Base-by-base conservation (phyloP, 2,329 filamentous ascomycete genomes). In the Tolypocladium ovalisporum region DNA sequence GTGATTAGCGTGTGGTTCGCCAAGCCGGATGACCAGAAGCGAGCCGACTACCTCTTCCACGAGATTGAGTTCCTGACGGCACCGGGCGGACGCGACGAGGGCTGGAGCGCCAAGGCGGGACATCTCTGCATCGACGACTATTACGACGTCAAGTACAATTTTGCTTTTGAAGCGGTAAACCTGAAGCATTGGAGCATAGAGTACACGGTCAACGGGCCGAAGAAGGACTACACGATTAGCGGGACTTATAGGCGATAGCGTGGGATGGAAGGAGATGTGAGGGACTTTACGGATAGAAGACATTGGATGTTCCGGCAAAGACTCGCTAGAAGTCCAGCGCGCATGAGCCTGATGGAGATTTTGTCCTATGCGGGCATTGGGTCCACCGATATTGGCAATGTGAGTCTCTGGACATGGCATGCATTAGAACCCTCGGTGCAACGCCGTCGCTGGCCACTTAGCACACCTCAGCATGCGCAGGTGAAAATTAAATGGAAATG, bases 21-120 rank as follows among this genome's bases (percentile, higher is more conserved):
- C 42, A 83, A 84, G 61, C 76, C 80, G 1, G 81, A 87, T 19
- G 84, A 89, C 61, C 70, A 76, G 19, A 75, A 75, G 56, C 77
- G 78, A 17, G 84, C 85, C 0, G 88, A 90, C 66, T 88, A 90
- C 61, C 73, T 91, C 24, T 93, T 92, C 69, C 88, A 91, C 64
- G 80, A 85, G 61, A 73, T 91, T n/a, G 79, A 86, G 58, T 88
- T 91, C 62, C 58, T 74, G 27, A 62, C 73, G 10, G 73, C 75
- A 0, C 64, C 63, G 1, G 60, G 63, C 3, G 59, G 67, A 19
- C 61, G 68, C 0, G 64, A 68, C 0, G 71, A 72, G 56, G 80
- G 79, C 0, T 89, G 86, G 83, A 70, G 74, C 47, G 88, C 87
- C 0, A 83, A 78, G 62, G 84, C 86, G 0, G 81, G 83, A 15